These are phyloP conservation scores for Hypoxylon lenormandii DNA, from an alignment of 495 filamentous ascomycete genomes.

Conservation along the genomic window DNA sequence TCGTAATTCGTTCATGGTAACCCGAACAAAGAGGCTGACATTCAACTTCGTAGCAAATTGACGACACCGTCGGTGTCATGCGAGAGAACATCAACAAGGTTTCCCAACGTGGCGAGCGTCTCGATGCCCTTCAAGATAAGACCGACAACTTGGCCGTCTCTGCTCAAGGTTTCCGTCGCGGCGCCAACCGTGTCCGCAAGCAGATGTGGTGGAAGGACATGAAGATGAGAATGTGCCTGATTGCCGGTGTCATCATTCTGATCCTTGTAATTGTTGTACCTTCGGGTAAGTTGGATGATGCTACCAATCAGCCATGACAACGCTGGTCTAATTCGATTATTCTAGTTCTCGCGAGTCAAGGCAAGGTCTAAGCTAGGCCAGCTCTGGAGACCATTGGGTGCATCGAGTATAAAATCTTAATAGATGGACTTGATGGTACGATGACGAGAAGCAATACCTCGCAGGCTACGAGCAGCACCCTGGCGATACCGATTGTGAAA, in stretches of 20 bases:
- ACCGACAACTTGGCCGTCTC: constrained; percentile 91
- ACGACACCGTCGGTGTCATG: constrained; percentile 92
- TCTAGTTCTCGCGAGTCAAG: constrained; percentile 40
- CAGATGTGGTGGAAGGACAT: constrained; percentile 90
- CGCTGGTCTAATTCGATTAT: constrained; percentile 20
- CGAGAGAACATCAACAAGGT: constrained; percentile 94
- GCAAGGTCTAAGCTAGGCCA: constrained; percentile 36
- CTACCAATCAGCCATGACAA: background rate
- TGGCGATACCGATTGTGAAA: constrained; percentile 18
- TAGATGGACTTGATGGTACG: constrained; percentile 31
- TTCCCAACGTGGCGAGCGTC: constrained; percentile 86
- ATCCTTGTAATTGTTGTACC: constrained; percentile 93
- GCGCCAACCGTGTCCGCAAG: constrained; percentile 95
- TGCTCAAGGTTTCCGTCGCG: constrained; percentile 92
- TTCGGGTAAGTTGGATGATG: constrained; percentile 68
- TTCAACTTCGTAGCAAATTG: constrained; percentile 80
- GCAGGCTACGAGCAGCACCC: constrained; percentile 42
- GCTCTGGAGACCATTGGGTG: constrained; percentile 23
- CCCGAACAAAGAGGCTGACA: constrained; percentile 45
- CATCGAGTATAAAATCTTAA: constrained; percentile 27
- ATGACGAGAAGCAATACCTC: constrained; percentile 32
- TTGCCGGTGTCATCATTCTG: constrained; percentile 85
- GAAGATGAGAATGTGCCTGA: constrained; percentile 99
- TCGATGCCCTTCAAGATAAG: constrained; percentile 93
- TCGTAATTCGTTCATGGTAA: constrained; percentile 1